Conservation (phyloP, 495 filamentous ascomycete genomes). For the Schizothecium vesticola region DNA sequence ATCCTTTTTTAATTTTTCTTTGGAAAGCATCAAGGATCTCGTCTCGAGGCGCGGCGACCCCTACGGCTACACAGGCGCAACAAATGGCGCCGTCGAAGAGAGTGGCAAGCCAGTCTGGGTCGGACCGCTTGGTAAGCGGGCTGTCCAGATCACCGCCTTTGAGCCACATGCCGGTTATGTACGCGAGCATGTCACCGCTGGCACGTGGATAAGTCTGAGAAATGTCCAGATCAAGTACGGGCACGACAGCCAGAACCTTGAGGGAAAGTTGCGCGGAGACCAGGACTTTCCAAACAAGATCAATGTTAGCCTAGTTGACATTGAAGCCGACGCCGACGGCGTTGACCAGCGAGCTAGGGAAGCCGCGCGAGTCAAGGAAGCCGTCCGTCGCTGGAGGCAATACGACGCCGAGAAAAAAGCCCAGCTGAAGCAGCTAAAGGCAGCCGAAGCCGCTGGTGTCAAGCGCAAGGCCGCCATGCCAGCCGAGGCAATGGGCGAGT, state of each 20-base stretch:
- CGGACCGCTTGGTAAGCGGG: conserved; percentile 71
- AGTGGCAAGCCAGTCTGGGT: conserved; percentile 45
- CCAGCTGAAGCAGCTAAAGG: conserved; percentile 37
- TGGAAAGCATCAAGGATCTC: conserved; percentile 33
- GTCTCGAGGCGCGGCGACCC: conserved; percentile 21
- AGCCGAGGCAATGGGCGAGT: not conserved
- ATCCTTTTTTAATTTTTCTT: conserved; percentile 53
- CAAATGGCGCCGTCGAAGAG: not conserved
- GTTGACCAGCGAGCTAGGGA: conserved; percentile 25
- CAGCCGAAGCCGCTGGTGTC: conserved; percentile 17
- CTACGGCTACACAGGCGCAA: conserved; percentile 26
- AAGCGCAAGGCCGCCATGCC: conserved; percentile 20
- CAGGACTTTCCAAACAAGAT: conserved; percentile 45
- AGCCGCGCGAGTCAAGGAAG: conserved; percentile 53
- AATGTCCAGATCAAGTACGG: conserved; percentile 69
- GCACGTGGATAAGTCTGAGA: conserved; percentile 56
- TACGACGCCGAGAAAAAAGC: conserved; percentile 53
- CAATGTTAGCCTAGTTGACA: conserved; percentile 40
- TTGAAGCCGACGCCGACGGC: conserved; percentile 7
- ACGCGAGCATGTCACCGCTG: conserved; percentile 49
- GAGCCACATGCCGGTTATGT: conserved; percentile 60
- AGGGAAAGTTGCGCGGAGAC: conserved; percentile 69
- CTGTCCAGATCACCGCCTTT: conserved; percentile 67
- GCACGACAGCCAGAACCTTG: conserved; percentile 49
- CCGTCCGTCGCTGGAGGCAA: conserved; percentile 56